Base-by-base conservation (phyloP, 2,329 filamentous ascomycete genomes). In the Pseudogymnoascus sp. region DNA sequence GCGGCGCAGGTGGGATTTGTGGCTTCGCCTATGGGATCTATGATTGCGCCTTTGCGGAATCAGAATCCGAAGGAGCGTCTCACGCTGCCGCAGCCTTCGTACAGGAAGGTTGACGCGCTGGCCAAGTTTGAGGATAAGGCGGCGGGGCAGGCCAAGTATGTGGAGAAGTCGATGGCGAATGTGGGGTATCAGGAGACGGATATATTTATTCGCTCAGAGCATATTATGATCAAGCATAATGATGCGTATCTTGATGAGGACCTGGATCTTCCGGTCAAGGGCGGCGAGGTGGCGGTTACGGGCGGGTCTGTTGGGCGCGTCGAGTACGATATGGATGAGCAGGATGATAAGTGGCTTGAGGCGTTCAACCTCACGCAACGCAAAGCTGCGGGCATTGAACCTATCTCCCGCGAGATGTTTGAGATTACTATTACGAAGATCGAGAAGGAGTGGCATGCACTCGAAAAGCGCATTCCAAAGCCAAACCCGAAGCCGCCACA, bases 301-400 rank as follows among this genome's bases (percentile, higher is more conserved):
- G 76, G 76, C 37, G 77, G 77, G 61, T 78, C 78, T 16, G 82
- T 95, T 39, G 91, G 91, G 11, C 87, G 91, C 63, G 94, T 99
- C 19, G 94, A 99, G 73, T 99, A 99, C 73, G 94, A 99, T 74
- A 99, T 99, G 94, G 94, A 99, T 72, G 94, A 99, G 75, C 94
- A 99, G 72, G 94, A 99, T 73, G 92, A 96, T 68, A 91, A 92
- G 77, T 99, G 94, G 94, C 79, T 99, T 26, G 89, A 94, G 68
- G 84, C 86, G 39, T 85, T 93, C 72, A 99, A 99, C 70, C 77
- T 79, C 11, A 33, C 29, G 6, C 86, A 89, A 69, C 85, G 94
- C 63, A 90, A 87, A 72, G 81, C 83, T 23, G 84, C 89, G 67
- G 86, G 88, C 52, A 84, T 91, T 21, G 91, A 95, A 68, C 81